Base-by-base conservation (phyloP, 2,329 filamentous ascomycete genomes). In the Didymella glomerata region DNA sequence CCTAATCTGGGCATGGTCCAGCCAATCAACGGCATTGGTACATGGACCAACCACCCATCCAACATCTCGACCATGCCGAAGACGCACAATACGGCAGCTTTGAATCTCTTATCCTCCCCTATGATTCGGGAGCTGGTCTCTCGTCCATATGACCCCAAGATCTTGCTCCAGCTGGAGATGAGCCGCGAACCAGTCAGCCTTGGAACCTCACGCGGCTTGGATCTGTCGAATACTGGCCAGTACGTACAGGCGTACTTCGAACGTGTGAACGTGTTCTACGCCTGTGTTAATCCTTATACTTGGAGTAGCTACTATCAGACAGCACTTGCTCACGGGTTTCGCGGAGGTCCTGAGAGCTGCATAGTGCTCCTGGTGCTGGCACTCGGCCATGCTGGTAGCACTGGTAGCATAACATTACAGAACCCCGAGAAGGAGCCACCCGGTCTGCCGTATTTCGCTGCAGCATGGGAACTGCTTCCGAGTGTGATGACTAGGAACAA, bases 11-110 rank as follows among this genome's bases (percentile, higher is more conserved):
- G 74, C 28, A 72, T 79, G 64, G 69, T 78, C 16, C 78, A 79
- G 53, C 68, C 78, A 61, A 72, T 78, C 57, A 79, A 79, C 57
- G 90, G 90, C 5, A 83, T 93, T 63, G 90, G 89, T 6, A 91
- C 90, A 3, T 93, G 90, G 90, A 85, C 83, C 22, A 86, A 82
- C 54, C 82, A 71, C 72, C 83, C 68, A 70, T 82, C 62, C 68
- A 93, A 92, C 75, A 92, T 94, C 64, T 93, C 90, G 2, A 92
- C 90, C 25, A 94, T 94, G 90, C 91, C 91, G 22, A 93, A 92
- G 76, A 84, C 90, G 16, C 91, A 94, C 76, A 93, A 90, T 0
- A 94, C 91, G 59, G 90, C 91, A 6, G 90, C 90, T 1, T 80
- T 93, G 66, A 89, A 94, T 74, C 80, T 94, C 20, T 81, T 94